Conservation (phyloP, 257 asterid genomes). For the Plectranthus barbatus region DNA sequence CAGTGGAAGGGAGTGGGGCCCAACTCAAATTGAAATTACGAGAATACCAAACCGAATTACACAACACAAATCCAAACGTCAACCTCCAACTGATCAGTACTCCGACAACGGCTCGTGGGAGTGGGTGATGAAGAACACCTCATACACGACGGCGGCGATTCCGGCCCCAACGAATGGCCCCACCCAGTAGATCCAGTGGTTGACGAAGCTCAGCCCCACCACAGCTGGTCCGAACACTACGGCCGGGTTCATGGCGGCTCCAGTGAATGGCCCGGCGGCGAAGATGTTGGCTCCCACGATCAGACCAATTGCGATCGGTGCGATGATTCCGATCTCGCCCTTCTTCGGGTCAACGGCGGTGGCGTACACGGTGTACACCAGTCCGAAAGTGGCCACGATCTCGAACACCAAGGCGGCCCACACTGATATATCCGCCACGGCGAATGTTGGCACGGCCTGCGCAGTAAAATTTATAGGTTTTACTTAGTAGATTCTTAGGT, state of each 20-base stretch:
- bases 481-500: no score
- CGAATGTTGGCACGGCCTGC: conserved; percentile 25
- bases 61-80: no score
- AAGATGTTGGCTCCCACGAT: conserved; percentile 51
- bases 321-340: conserved; percentile 44
- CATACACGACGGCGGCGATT: conserved; percentile 37
- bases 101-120: conserved; percentile 32
- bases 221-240: conserved; percentile 40
- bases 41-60: no score
- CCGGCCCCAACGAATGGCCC: conserved; percentile 46
- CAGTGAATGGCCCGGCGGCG: conserved; percentile 49
- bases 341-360: conserved; percentile 56
- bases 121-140: conserved; percentile 37
- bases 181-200: conserved; percentile 59
- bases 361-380: conserved; percentile 54
- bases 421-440: conserved; percentile 13
- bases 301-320: conserved; percentile 45
- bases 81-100: background rate
- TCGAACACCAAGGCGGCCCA: conserved; percentile 42
- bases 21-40: no score
- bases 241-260: conserved; percentile 59
- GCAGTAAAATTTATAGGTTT: no score
- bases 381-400: conserved; percentile 46
- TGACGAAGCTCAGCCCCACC: conserved; percentile 22
- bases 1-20: no score